These are phyloP conservation scores for Ligustrum vulgare DNA, from an alignment of 257 asterid genomes.

Conservation along the genomic window DNA sequence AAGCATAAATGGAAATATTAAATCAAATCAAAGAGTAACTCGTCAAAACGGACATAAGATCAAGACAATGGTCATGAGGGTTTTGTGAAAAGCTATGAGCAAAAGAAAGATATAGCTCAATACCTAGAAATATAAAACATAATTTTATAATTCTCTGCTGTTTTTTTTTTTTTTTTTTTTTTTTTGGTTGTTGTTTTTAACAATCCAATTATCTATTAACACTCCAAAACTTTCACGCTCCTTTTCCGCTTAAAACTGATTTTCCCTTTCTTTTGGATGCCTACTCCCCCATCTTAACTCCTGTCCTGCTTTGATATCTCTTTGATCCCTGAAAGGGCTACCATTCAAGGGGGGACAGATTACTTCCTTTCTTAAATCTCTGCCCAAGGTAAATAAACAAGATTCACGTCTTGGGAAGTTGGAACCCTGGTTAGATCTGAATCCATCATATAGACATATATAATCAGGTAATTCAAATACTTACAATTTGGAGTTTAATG, in stretches of 20 bases:
- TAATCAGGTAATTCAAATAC: slow-evolving; percentile 26
- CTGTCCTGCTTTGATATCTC: too few relatives aligned
- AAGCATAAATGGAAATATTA: background rate
- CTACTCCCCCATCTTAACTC: too few relatives aligned
- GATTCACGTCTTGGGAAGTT: background rate
- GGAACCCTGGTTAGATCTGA: background rate
- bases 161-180: too few relatives aligned
- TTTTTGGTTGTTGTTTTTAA: too few relatives aligned
- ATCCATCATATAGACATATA: slow-evolving; percentile 1
- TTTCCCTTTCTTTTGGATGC: too few relatives aligned
- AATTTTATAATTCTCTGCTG: background rate
- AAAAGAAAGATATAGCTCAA: background rate
- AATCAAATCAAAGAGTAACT: background rate
- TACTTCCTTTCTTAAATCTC: too few relatives aligned
- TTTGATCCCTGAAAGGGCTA: too few relatives aligned
- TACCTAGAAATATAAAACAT: background rate
- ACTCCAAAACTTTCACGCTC: background rate
- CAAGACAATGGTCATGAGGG: background rate
- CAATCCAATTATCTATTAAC: background rate
- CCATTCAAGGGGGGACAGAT: too few relatives aligned
- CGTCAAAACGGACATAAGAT: background rate
- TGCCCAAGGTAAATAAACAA: too few relatives aligned
- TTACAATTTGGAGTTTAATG: slow-evolving; percentile 88
- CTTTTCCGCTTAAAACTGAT: too few relatives aligned
- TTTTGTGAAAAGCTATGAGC: background rate